Evolutionary conservation across 331 rosid genomes (phyloP).

Genomic region (Pyracantha coccinea): DNA sequence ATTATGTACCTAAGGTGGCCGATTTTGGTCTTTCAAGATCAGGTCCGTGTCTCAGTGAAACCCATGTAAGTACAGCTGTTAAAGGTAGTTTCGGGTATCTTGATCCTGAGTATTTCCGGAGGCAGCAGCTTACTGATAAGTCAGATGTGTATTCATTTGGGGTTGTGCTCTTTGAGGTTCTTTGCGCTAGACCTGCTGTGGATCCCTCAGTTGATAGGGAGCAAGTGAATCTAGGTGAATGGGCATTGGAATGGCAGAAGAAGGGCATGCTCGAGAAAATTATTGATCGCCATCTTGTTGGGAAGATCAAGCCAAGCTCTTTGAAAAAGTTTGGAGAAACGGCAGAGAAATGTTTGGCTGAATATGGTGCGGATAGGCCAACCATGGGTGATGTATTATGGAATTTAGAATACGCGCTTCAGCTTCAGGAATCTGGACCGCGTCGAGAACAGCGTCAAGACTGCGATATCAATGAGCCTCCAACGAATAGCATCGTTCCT

Average conservation of each 20-base stretch:
- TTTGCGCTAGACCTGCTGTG: conserved; percentile 92
- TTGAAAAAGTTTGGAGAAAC: conserved; percentile 82
- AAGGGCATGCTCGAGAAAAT: conserved; percentile 72
- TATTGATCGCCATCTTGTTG: conserved; percentile 58
- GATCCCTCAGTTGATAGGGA: conserved; percentile 79
- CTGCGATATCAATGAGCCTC: conserved; percentile 5
- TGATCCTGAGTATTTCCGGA: conserved; percentile 91
- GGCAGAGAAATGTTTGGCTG: conserved; percentile 96
- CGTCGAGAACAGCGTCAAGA: conserved; percentile 25
- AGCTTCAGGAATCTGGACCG: conserved; percentile 66
- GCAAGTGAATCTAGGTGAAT: conserved; percentile 89
- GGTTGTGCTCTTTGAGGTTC: conserved; percentile 91
- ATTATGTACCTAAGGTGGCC: conserved; percentile 87
- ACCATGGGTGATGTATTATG: conserved; percentile 95
- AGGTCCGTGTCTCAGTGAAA: conserved; percentile 89
- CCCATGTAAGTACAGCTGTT: conserved; percentile 93
- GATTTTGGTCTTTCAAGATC: conserved; percentile 97
- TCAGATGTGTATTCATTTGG: conserved; percentile 96
- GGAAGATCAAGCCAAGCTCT: conserved; percentile 58
- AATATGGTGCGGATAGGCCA: conserved; percentile 91
- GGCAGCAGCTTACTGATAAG: conserved; percentile 96
- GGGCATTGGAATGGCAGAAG: conserved; percentile 87
- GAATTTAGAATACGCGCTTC: conserved; percentile 94
- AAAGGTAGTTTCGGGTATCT: conserved; percentile 96
- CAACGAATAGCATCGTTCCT: conserved; percentile 17